Conservation (phyloP, 1,139 yeast species). For the Nakaseomyces kungkrabaensis region DNA sequence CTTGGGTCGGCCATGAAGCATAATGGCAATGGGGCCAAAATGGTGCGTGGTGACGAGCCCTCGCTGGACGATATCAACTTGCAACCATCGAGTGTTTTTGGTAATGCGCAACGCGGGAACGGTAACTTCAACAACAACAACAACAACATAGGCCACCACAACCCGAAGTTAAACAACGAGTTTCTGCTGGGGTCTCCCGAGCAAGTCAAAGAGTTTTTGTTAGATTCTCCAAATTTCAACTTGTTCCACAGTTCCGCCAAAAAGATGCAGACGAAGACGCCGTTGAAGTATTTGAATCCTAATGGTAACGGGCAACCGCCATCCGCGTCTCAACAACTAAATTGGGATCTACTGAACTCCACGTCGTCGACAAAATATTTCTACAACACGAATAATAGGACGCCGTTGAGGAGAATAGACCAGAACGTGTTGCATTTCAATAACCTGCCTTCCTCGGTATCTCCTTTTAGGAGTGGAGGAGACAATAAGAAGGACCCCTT, state of each 20-base stretch:
- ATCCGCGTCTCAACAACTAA: conserved; percentile 4
- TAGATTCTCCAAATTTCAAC: conserved; percentile 25
- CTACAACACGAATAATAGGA: conserved; percentile 8
- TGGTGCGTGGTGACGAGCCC: neutral
- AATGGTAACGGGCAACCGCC: neutral
- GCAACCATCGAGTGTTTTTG: conserved; percentile 2
- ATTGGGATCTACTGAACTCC: conserved; percentile 1
- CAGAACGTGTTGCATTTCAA: conserved; percentile 11
- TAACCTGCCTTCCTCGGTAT: conserved; percentile 18
- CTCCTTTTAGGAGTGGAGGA: conserved; percentile 21
- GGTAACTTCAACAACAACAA: neutral
- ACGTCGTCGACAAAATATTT: conserved; percentile 5
- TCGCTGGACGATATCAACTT: conserved; percentile 1
- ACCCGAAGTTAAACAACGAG: neutral
- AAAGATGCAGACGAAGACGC: conserved; percentile 28
- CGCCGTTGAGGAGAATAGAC: conserved; percentile 27
- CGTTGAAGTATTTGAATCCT: conserved; percentile 22
- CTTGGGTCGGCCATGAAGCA: neutral
- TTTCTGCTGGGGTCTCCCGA: conserved; percentile 25
- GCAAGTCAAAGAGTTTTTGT: conserved; percentile 26
- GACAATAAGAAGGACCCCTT: neutral
- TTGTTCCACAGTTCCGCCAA: conserved; percentile 15
- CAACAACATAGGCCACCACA: neutral
- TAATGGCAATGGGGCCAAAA: neutral
- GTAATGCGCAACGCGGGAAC: neutral